phyloP scores from a whole-genome alignment of 2,329 filamentous ascomycete species.

The Fusarium tanahbumbuense region DNA sequence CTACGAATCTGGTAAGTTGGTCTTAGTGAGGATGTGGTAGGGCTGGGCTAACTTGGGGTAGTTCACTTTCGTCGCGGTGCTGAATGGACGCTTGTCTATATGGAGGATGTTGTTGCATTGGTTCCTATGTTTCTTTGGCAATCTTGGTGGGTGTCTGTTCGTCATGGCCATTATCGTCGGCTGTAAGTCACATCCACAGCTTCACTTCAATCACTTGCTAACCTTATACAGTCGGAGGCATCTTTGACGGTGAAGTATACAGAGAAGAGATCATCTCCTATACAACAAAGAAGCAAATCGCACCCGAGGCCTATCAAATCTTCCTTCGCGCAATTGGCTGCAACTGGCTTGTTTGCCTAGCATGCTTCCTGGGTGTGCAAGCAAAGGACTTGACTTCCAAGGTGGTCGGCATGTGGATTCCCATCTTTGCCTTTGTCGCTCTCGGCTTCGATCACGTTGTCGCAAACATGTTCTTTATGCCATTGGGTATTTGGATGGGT shows the following conservation, averaged over 20 bases:
- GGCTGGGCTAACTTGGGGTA: background rate
- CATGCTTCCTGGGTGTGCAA: conserved; percentile 60
- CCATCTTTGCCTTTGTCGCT: conserved; percentile 65
- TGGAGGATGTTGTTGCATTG: conserved; percentile 50
- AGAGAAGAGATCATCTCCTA: conserved; percentile 58
- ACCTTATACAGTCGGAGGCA: conserved; percentile 56
- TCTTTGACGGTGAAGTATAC: conserved; percentile 58
- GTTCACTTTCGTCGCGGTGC: conserved; percentile 41
- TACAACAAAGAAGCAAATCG: conserved; percentile 61
- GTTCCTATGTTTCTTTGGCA: conserved; percentile 61
- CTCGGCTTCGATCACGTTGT: conserved; percentile 67
- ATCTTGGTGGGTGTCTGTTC: conserved; percentile 61
- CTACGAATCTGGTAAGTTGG: conserved; percentile 34
- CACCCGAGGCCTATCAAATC: conserved; percentile 62
- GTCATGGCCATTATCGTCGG: conserved; percentile 61
- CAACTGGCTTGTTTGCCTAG: conserved; percentile 69
- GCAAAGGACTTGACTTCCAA: conserved; percentile 64
- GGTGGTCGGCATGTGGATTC: conserved; percentile 67
- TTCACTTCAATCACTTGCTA: fast-evolving
- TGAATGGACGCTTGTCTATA: conserved; percentile 34
- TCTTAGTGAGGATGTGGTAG: fast-evolving
- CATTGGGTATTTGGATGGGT: conserved; percentile 62
- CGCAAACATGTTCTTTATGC: conserved; percentile 67
- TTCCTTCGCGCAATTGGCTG: conserved; percentile 66
- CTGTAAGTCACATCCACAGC: conserved; percentile 12